Base-by-base conservation (phyloP, 1,284 basidiomycete genomes). In the Farysia itapuensis region DNA sequence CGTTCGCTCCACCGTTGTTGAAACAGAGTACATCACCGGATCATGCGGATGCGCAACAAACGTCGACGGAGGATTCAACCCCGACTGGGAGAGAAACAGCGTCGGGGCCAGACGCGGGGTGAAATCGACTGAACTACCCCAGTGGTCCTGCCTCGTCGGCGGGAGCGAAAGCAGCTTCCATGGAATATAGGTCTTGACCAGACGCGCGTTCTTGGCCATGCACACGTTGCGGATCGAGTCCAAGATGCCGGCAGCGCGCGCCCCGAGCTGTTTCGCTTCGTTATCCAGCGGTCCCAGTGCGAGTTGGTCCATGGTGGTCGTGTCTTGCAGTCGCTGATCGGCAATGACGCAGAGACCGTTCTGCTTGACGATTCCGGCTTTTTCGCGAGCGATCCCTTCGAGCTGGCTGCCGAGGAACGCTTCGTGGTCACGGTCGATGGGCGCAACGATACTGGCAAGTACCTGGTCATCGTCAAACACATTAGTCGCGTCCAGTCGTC, bases 341-440 rank as follows among this genome's bases (percentile, higher is more conserved):
- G 87, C 89, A 0, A 96, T 70, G 13, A 96, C 80, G 49, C 94
- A 86, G 0, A 89, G 36, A 0, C 82, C 85, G 1, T 82, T 83
- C 2, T 70, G 66, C 39, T 89, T 83, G 12, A 86, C 84, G 43
- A 98, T 96, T 2, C 84, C 85, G 0, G 87, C 85, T 76, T 98
- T 98, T 72, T 95, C 88, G 28, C 77, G 78, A 0, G 92, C 83
- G 53, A 98, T 97, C 20, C 82, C 83, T 4, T 79, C 80, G 5
- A 92, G 79, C 0, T 89, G 87, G 43, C 82, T 77, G 0, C 94
- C 95, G 4, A 99, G 81, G 70, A 95, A 89, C 5, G 84, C 83
- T 60, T 94, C 90, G 77, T 98, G 94, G 77, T 98, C 95, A 29
- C 95, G 79, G 71, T 90, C 92, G 25, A 98, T 88, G 2, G 86